Percentiles rank a stretch among this genome's conserved stretches.
These are phyloP conservation scores for Globisporangium parvum DNA, from an alignment of 352 stramenopile genomes.

Conservation along the genomic window DNA sequence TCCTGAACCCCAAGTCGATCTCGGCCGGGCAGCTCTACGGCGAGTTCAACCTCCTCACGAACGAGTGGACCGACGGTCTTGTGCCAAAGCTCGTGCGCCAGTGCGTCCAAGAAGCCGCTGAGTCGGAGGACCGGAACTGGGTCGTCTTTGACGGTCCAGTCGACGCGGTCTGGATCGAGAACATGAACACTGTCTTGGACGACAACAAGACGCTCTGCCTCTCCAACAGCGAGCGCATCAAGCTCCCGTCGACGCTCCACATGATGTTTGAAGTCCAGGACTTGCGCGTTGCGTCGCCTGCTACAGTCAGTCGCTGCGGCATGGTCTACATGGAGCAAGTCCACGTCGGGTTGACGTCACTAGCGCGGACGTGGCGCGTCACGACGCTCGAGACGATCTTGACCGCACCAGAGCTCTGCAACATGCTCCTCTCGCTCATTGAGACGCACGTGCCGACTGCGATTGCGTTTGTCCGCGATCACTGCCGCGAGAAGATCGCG, in stretches of 20 bases:
- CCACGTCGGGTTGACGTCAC: conserved; percentile 67
- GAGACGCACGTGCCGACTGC: conserved; percentile 76
- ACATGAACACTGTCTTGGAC: conserved; percentile 89
- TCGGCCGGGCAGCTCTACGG: conserved; percentile 94
- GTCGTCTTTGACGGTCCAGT: conserved; percentile 89
- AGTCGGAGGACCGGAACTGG: conserved; percentile 86
- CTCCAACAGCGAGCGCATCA: conserved; percentile 86
- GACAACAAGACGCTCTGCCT: conserved; percentile 87
- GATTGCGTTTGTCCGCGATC: conserved; percentile 85
- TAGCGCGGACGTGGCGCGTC: conserved; percentile 71
- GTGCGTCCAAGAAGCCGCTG: conserved; percentile 69
- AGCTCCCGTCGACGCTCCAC: conserved; percentile 78
- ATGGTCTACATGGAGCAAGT: conserved; percentile 93
- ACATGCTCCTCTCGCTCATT: conserved; percentile 69
- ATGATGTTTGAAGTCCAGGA: conserved; percentile 94
- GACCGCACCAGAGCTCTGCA: conserved; percentile 40
- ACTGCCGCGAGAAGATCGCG: conserved; percentile 86
- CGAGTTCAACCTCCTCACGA: conserved; percentile 92
- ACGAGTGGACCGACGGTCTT: conserved; percentile 92
- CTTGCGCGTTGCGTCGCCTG: conserved; percentile 81
- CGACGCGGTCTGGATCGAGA: conserved; percentile 92
- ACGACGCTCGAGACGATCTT: conserved; percentile 72
- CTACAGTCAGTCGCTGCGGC: conserved; percentile 85
- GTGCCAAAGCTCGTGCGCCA: conserved; percentile 91
- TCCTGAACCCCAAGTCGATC: conserved; percentile 95